Evolutionary conservation across 1,284 basidiomycete genomes (phyloP).

Genomic region (Naganishia sp.): DNA sequence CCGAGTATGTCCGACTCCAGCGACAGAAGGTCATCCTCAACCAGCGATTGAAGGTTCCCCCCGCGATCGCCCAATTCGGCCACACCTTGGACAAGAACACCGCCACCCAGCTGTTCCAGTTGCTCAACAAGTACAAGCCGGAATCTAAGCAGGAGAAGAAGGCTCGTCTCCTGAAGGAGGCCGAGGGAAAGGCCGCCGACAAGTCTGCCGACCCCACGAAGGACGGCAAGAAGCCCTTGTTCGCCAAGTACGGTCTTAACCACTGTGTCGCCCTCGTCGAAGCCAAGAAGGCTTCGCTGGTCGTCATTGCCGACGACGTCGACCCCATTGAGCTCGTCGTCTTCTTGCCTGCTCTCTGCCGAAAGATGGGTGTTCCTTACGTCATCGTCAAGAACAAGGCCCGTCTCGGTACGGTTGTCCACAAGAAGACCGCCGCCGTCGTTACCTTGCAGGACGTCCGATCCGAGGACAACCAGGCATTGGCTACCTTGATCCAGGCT

Average conservation of each 20-base stretch:
- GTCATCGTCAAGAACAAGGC: slow-evolving; percentile 97
- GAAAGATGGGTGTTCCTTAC: slow-evolving; percentile 98
- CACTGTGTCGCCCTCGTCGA: slow-evolving; percentile 93
- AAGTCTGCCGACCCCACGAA: slow-evolving; percentile 55
- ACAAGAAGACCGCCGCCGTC: slow-evolving; percentile 97
- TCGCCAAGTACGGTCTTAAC: slow-evolving; percentile 96
- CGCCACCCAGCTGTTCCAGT: slow-evolving; percentile 95
- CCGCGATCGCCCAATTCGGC: slow-evolving; percentile 95
- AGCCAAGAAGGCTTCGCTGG: slow-evolving; percentile 96
- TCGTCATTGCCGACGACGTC: slow-evolving; percentile 96
- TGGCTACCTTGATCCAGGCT: slow-evolving; percentile 87
- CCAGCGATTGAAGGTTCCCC: slow-evolving; percentile 98
- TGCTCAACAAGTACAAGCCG: slow-evolving; percentile 83
- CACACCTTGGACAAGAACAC: slow-evolving; percentile 99
- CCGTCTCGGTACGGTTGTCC: slow-evolving; percentile 91
- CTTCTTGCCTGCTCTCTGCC: slow-evolving; percentile 96
- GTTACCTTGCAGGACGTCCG: slow-evolving; percentile 89
- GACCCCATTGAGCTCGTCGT: slow-evolving; percentile 98
- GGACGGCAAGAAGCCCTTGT: slow-evolving; percentile 88
- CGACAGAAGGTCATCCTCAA: slow-evolving; percentile 98
- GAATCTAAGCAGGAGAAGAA: slow-evolving; percentile 93
- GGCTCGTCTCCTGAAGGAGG: slow-evolving; percentile 82
- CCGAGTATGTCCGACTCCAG: slow-evolving; percentile 96
- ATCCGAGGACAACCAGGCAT: slow-evolving; percentile 90
- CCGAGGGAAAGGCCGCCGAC: slow-evolving; percentile 63